Evolutionary conservation across 805 yeast genomes (phyloP), one percentile per base, ranked within the genome.

Genomic region (Yarrowia bubula): DNA sequence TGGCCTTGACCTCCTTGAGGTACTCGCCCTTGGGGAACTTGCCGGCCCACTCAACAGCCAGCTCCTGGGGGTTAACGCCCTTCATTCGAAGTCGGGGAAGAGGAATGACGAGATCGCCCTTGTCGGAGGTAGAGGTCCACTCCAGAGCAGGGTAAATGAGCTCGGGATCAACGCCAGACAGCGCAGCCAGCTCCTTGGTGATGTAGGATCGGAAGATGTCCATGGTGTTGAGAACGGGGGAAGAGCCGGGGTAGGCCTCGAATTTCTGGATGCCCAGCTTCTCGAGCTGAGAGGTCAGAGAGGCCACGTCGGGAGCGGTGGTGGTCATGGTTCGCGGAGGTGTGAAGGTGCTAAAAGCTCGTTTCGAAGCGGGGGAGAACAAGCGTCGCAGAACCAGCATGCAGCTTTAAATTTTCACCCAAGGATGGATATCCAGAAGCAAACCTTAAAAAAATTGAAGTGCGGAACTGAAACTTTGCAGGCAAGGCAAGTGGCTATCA

Each of bases 31-130:
- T 82, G 68, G 92, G 89, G 78, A 93, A 90, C 67, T 84, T 81
- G 66, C 77, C 83, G 35, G 96, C 89, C 89, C 97, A 87, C 72
- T 92, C 89, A 46, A 75, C 73, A 35, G 95, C 92, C 66, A 87
- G 75, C 64, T 82, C 86, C 74, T 87, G 89, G 67, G 93, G 90
- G 73, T 91, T 88, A 68, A 93, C 93, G 69, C 89, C 86, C 70
- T 91, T 89, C 75, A 93, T 83, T 72, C 96, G 84, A 72, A 88
- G 80, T 75, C 98, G 86, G 71, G 98, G 99, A 47, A 95, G 82
- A 47, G 99, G 98, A 65, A 93, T 85, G 68, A 93, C 83, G 72
- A 95, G 82, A 76, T 95, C 99, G 74, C 98, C 99, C 73, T 93
- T 88, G 67, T 92, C 97, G 70, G 89, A 78, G 44, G 92, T 87